Conservation (phyloP, 2,329 filamentous ascomycete species). For the Colletotrichum echinochloae region DNA sequence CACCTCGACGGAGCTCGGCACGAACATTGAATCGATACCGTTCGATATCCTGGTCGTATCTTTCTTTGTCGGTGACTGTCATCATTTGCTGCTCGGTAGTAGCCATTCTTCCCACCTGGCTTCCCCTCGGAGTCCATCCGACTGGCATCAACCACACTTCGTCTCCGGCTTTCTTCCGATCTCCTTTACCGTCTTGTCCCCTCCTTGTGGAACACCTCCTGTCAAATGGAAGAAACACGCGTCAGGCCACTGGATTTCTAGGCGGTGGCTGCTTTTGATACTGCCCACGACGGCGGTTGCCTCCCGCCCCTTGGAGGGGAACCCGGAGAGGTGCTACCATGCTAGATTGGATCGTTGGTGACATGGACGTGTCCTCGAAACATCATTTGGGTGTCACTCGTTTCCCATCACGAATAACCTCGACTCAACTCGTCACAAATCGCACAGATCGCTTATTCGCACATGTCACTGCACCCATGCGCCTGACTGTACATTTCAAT, state of each 20-base stretch:
- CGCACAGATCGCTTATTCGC: slow-evolving; percentile 35
- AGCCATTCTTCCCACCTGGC: slow-evolving; percentile 3
- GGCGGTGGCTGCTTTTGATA: slow-evolving; percentile 1
- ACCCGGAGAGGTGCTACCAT: not conserved
- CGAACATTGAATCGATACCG: slow-evolving; percentile 18
- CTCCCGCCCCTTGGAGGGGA: not conserved
- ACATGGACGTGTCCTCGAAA: slow-evolving; percentile 27
- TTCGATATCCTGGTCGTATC: not conserved
- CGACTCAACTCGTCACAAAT: slow-evolving; percentile 13
- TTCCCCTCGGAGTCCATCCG: slow-evolving; percentile 18
- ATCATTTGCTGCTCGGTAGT: slow-evolving; percentile 4
- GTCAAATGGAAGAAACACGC: slow-evolving; percentile 29
- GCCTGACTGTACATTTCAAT: slow-evolving; percentile 8
- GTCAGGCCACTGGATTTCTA: slow-evolving; percentile 16
- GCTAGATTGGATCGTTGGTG: not conserved
- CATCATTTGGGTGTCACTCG: slow-evolving; percentile 12
- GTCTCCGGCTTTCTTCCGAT: slow-evolving; percentile 21
- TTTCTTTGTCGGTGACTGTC: not conserved
- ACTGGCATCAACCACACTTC: slow-evolving; percentile 17
- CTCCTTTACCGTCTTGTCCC: slow-evolving; percentile 14
- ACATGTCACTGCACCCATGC: slow-evolving; percentile 30
- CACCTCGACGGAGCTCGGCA: slow-evolving; percentile 1
- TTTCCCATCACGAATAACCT: slow-evolving; percentile 9
- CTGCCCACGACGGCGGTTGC: not conserved
- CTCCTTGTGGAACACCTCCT: slow-evolving; percentile 27